These are phyloP conservation scores for Penstemon newberryi DNA, from an alignment of 257 asterid genomes.

Conservation along the genomic window DNA sequence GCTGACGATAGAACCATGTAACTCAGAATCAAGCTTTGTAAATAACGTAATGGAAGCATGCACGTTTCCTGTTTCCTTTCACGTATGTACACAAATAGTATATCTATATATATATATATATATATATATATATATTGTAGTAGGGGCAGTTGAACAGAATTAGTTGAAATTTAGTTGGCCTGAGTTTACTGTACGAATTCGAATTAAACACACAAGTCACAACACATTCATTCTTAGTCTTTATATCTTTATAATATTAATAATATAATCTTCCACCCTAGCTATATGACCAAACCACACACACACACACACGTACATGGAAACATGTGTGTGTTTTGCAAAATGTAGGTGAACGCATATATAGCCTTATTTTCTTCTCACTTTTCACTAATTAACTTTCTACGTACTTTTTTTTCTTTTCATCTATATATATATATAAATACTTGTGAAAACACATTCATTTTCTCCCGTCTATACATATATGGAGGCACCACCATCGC, in stretches of 20 bases:
- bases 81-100: not conserved
- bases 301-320: not conserved
- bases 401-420: not conserved
- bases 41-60: not conserved
- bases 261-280: not conserved
- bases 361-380: not conserved
- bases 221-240: not conserved
- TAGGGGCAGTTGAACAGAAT: conserved; percentile 50
- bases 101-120: not conserved
- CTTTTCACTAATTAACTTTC: not conserved
- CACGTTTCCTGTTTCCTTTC: not conserved
- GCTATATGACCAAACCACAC: not conserved
- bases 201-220: not conserved
- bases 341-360: conserved; percentile 3
- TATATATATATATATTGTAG: not conserved
- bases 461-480: conserved; percentile 1
- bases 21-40: not conserved
- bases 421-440: not conserved
- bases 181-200: conserved; percentile 7
- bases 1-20: not conserved
- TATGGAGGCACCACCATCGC: not conserved
- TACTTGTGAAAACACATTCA: not conserved
- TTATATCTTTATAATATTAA: not conserved
- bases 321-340: not conserved
- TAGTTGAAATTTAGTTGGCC: conserved; percentile 56